Conservation (phyloP, 495 filamentous ascomycete genomes). For the Penicillium alfredii region DNA sequence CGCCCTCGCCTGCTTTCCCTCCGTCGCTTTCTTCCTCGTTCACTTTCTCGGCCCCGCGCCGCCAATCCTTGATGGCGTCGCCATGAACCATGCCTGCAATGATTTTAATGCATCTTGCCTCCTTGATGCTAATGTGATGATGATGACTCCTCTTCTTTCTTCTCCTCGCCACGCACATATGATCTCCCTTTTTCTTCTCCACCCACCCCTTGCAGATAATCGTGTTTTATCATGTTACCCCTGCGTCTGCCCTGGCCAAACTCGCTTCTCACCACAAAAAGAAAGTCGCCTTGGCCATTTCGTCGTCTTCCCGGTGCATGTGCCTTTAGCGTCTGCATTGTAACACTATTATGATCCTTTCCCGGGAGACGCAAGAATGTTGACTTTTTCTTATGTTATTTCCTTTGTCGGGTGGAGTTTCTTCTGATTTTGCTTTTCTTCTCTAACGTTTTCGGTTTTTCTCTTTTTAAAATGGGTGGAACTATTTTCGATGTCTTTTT, state of each 20-base stretch:
- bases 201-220: constrained; percentile 16
- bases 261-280: no score
- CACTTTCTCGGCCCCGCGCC: constrained; percentile 26
- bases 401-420: constrained; percentile 9
- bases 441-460: constrained; percentile 14
- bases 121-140: constrained; percentile 17
- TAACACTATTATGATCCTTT: constrained; percentile 21
- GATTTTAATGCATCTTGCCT: no score
- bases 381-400: constrained; percentile 7
- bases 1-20: constrained; percentile 36
- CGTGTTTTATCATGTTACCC: constrained; percentile 4
- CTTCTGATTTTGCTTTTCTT: constrained; percentile 12
- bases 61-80: constrained; percentile 28
- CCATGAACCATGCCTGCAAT: constrained; percentile 21
- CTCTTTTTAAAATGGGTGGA: constrained; percentile 14
- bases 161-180: constrained; percentile 9
- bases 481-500: constrained; percentile 6
- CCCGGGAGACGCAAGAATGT: constrained; percentile 9
- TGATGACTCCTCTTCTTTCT: constrained; percentile 5
- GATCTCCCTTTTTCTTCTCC: constrained; percentile 2
- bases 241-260: constrained; percentile 3
- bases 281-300: constrained; percentile 1
- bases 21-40: constrained; percentile 26
- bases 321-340: constrained; percentile 27
- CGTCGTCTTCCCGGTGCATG: constrained; percentile 9